phyloP scores from a whole-genome alignment of 495 filamentous ascomycete species.

The Elasticomyces elasticus region DNA sequence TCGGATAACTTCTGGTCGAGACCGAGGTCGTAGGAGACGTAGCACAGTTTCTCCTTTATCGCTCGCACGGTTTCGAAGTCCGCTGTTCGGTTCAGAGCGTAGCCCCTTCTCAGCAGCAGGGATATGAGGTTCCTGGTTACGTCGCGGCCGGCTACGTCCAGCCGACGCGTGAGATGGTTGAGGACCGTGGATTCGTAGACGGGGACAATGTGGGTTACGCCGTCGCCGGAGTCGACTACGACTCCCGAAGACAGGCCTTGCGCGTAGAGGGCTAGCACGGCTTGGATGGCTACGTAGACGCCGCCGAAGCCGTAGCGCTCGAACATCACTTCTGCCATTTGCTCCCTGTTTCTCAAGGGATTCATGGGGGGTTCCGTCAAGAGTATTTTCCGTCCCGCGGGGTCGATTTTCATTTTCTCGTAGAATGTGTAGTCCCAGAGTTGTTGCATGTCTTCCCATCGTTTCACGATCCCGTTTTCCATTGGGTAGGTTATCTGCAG shows the following conservation, averaged over 20 bases:
- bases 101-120: slow-evolving; percentile 86
- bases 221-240: slow-evolving; percentile 95
- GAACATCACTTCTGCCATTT: slow-evolving; percentile 99
- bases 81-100: slow-evolving; percentile 94
- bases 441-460: slow-evolving; percentile 99
- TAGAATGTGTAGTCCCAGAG: slow-evolving; percentile 98
- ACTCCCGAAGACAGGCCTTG: slow-evolving; percentile 95
- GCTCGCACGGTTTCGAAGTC: slow-evolving; percentile 99
- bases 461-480: slow-evolving; percentile 99
- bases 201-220: slow-evolving; percentile 95
- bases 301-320: slow-evolving; percentile 92
- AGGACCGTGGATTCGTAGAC: slow-evolving; percentile 96
- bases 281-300: slow-evolving; percentile 97
- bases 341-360: slow-evolving; percentile 85
- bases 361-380: slow-evolving; percentile 98
- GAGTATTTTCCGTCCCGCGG: slow-evolving; percentile 89
- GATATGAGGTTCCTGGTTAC: slow-evolving; percentile 96
- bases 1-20: slow-evolving; percentile 91
- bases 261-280: slow-evolving; percentile 92
- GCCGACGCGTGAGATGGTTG: slow-evolving; percentile 85
- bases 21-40: slow-evolving; percentile 96
- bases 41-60: slow-evolving; percentile 95
- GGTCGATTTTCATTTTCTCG: slow-evolving; percentile 91
- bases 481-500: slow-evolving; percentile 97
- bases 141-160: slow-evolving; percentile 94